Evolutionary conservation across 768 basidiomycete species (phyloP).

Genomic region (Tulasnella sp.): DNA sequence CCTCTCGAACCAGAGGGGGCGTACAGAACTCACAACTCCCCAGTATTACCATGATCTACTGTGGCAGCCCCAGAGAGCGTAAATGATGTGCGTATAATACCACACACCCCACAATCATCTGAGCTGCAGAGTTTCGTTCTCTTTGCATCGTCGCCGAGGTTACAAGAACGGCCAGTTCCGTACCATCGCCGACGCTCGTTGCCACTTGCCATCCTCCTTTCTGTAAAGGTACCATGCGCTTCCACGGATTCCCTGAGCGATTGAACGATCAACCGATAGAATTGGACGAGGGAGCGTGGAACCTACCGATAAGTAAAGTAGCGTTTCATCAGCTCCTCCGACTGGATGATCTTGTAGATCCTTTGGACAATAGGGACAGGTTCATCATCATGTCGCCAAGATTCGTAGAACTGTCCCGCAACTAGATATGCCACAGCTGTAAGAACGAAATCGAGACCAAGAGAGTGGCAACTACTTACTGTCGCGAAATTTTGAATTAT

Average conservation of each 20-base stretch:
- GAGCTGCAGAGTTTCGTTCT: too few relatives aligned
- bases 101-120: too few relatives aligned
- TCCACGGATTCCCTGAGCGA: not conserved
- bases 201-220: not conserved
- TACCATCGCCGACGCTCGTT: constrained; percentile 12
- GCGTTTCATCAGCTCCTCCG: not conserved
- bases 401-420: not conserved
- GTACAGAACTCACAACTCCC: too few relatives aligned
- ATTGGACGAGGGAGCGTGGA: not conserved
- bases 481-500: constrained; percentile 1
- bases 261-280: too few relatives aligned
- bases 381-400: not conserved
- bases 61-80: not conserved
- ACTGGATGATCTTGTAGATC: constrained; percentile 7
- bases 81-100: too few relatives aligned
- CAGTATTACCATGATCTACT: too few relatives aligned
- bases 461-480: not conserved
- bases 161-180: constrained; percentile 2
- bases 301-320: constrained; percentile 7
- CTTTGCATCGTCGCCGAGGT: not conserved
- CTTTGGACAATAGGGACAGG: not conserved
- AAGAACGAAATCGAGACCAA: not conserved
- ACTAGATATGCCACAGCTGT: not conserved
- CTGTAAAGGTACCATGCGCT: constrained; percentile 3
- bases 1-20: too few relatives aligned